A percentile compares a stretch with the other conserved stretches of the same genome.
Evolutionary conservation across 2,329 filamentous ascomycete genomes (phyloP).

Genomic region (Ophiocordyceps camponoti-rufipedis): DNA sequence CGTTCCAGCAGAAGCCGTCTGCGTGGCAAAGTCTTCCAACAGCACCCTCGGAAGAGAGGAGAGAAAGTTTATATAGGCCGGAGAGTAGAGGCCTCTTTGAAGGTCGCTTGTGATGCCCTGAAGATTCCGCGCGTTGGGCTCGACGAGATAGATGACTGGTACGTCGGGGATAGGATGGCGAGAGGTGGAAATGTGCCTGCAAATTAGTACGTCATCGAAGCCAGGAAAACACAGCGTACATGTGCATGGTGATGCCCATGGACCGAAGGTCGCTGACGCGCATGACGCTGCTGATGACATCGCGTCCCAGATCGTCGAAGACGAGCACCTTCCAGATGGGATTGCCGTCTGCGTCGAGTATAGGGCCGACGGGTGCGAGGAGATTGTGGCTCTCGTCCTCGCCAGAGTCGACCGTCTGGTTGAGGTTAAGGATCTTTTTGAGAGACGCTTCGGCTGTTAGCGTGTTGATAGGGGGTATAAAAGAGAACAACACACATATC

Average conservation of each 20-base stretch:
- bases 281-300: constrained; percentile 93
- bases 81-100: constrained; percentile 72
- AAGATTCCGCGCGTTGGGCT: constrained; percentile 68
- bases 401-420: constrained; percentile 47
- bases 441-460: constrained; percentile 49
- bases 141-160: constrained; percentile 88
- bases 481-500: constrained; percentile 17
- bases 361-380: constrained; percentile 52
- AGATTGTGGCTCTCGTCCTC: constrained; percentile 46
- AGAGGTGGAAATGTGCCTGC: constrained; percentile 59
- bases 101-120: constrained; percentile 72
- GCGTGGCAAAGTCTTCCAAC: constrained; percentile 83
- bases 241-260: constrained; percentile 92
- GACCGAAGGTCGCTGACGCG: constrained; percentile 81
- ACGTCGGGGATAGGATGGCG: constrained; percentile 91
- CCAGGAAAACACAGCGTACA: constrained; percentile 33
- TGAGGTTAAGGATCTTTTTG: constrained; percentile 89
- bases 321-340: constrained; percentile 97
- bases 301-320: constrained; percentile 77
- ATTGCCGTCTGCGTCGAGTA: constrained; percentile 72
- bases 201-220: not conserved
- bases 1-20: constrained; percentile 69
- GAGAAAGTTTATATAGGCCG: constrained; percentile 92
- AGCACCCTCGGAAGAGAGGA: constrained; percentile 80
- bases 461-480: not conserved